These are phyloP conservation scores for Clathrospora elynae DNA, from an alignment of 2,329 filamentous ascomycete species.

Conservation along the genomic window DNA sequence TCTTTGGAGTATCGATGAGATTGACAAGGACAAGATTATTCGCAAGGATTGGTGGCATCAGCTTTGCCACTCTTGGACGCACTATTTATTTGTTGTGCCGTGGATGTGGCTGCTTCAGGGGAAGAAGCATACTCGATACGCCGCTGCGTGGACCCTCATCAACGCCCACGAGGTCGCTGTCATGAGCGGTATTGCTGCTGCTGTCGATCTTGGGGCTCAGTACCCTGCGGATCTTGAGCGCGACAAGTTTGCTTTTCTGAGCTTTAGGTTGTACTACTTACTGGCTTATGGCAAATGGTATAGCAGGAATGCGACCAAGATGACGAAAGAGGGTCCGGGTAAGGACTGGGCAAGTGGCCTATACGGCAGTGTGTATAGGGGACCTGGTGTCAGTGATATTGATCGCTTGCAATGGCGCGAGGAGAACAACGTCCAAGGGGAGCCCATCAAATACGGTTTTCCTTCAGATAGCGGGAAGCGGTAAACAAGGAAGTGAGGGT, in stretches of 20 bases:
- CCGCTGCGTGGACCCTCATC: slow-evolving; percentile 71
- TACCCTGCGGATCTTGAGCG: slow-evolving; percentile 67
- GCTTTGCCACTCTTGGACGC: slow-evolving; percentile 66
- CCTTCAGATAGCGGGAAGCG: slow-evolving; percentile 23
- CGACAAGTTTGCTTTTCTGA: slow-evolving; percentile 65
- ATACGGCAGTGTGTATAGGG: slow-evolving; percentile 65
- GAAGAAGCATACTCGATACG: slow-evolving; percentile 65
- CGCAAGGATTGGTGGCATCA: slow-evolving; percentile 71
- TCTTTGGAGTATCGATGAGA: slow-evolving; percentile 65
- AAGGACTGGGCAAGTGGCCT: slow-evolving; percentile 62
- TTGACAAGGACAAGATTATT: slow-evolving; percentile 65
- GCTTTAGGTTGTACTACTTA: slow-evolving; percentile 66
- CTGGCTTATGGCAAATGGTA: slow-evolving; percentile 68
- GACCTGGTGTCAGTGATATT: slow-evolving; percentile 60
- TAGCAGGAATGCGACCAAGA: slow-evolving; percentile 48
- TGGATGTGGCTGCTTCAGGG: slow-evolving; percentile 75
- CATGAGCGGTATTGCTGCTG: slow-evolving; percentile 72
- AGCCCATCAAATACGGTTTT: slow-evolving; percentile 12
- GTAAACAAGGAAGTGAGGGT: not conserved
- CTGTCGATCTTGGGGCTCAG: slow-evolving; percentile 68
- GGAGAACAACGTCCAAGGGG: slow-evolving; percentile 45
- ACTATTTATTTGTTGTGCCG: slow-evolving; percentile 69
- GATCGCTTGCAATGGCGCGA: slow-evolving; percentile 62
- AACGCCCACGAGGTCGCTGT: slow-evolving; percentile 73
- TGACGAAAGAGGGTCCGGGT: slow-evolving; percentile 56